Evolutionary conservation across 345 rosid species (phyloP).

Genomic region (Physaria fendleri): DNA sequence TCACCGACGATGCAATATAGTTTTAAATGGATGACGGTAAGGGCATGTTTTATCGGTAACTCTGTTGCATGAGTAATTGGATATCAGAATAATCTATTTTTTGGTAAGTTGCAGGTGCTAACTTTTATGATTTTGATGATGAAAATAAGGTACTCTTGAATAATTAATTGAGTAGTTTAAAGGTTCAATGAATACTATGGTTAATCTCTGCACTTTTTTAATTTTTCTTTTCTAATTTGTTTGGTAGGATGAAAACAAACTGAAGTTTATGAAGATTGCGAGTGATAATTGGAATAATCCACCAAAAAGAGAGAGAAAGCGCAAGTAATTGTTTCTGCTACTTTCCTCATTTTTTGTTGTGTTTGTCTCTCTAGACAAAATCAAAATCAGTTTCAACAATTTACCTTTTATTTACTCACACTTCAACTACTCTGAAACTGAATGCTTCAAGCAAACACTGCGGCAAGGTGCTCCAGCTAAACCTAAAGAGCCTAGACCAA

Average conservation of each 20-base stretch:
- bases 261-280: constrained; percentile 81
- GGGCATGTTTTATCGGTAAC: constrained; percentile 6
- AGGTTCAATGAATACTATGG: neutral
- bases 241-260: constrained; percentile 68
- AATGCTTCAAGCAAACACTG: constrained; percentile 94
- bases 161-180: neutral
- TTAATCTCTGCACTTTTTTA: neutral
- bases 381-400: constrained; percentile 6
- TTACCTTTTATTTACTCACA: constrained; percentile 35
- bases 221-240: constrained; percentile 10
- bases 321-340: constrained; percentile 51
- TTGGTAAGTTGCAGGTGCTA: constrained; percentile 58
- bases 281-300: constrained; percentile 94
- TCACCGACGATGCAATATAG: constrained; percentile 94
- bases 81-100: neutral
- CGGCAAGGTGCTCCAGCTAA: constrained; percentile 90
- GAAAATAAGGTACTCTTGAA: constrained; percentile 53
- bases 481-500: constrained; percentile 92
- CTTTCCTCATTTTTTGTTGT: neutral
- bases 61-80: neutral
- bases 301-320: constrained; percentile 85
- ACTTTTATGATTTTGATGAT: constrained; percentile 93
- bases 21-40: constrained; percentile 97
- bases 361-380: neutral
- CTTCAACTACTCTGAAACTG: constrained; percentile 89